Evolutionary conservation across 2,329 filamentous ascomycete species (phyloP), one percentile per base, ranked within the genome.

Genomic region (Penicillium palitans): DNA sequence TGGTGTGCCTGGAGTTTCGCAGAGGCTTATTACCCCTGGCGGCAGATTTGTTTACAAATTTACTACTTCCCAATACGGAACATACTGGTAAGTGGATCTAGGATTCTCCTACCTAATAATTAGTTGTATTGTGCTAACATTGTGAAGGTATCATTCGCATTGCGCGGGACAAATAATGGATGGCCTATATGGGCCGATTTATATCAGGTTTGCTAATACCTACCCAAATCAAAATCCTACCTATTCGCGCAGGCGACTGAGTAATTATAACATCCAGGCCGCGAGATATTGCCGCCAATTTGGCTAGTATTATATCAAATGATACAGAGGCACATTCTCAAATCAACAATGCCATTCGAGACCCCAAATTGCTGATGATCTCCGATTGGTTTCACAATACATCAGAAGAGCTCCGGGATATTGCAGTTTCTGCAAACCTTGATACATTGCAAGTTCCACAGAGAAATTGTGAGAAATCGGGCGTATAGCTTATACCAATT

Each of bases 361-460:
- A 42, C 9, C 57, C 78, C 2, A 70, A 72, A 15, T 78, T 81
- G 0, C 57, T 87, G 15, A 60, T 85, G 9, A 69, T 87, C 2
- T 78, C 79, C 2, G 85, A 87, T 65, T 82, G 80, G 73, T 79
- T 77, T n/a, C 82, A 84, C 60, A 72, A 81, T 9, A 81, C 80
- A 0, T 85, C 83, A 0, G 64, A 73, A 1, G 70, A 81, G 46
- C 75, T 73, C 44, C 63, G 62, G 33, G 52, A 59, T 0, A 63
- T 65, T 41, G 61, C 70, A 41, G 21, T 63, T 10, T 41, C 61
- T 21, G 65, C 65, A 27, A 19, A 57, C 4, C 19, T 57, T 12
- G 49, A 57, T 19, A 35, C 37, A 37, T 19, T 55, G 52, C 42
- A 29, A 45, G 47, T 25, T 27, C 4, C 7, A 17, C 19, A 17